Conservation (phyloP, 1,284 basidiomycete genomes). For the Ceratobasidium sp. region DNA sequence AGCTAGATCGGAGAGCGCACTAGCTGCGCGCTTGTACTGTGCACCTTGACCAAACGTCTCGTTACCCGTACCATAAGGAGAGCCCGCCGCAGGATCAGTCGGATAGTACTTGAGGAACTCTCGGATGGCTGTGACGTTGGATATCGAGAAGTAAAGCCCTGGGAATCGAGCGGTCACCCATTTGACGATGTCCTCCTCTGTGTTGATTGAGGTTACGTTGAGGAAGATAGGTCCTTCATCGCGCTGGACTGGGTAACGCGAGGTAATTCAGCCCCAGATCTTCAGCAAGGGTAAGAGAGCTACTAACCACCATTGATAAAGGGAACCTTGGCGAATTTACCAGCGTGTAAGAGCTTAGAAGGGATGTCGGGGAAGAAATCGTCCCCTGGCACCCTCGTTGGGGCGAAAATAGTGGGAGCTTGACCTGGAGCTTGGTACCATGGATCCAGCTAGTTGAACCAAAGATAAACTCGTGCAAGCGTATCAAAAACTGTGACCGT, state of each 20-base stretch:
- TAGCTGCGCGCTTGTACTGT: conserved; percentile 45
- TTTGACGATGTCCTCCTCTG: conserved; percentile 10
- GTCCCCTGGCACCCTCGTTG: conserved; percentile 26
- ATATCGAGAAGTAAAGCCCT: conserved; percentile 32
- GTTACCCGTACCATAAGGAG: conserved; percentile 43
- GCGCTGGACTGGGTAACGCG: conserved; percentile 16
- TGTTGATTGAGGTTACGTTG: conserved; percentile 20
- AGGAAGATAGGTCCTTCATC: conserved; percentile 51
- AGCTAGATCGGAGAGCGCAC: conserved; percentile 36
- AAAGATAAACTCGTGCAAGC: neutral
- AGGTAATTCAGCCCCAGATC: neutral
- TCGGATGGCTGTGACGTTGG: conserved; percentile 9
- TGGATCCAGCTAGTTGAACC: neutral
- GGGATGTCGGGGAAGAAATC: conserved; percentile 28
- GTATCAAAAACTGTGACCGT: neutral
- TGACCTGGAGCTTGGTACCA: conserved; percentile 19
- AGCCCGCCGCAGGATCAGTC: conserved; percentile 36
- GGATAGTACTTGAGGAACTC: conserved; percentile 43
- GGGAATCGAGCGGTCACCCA: conserved; percentile 39
- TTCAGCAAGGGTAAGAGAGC: neutral
- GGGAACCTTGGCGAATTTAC: conserved; percentile 56
- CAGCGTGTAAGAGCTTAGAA: conserved; percentile 44
- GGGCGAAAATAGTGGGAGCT: conserved; percentile 30
- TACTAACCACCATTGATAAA: conserved; percentile 57
- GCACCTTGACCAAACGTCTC: conserved; percentile 34